phyloP scores from a whole-genome alignment of 345 rosid genomes.

The Hibiscus tridactylites region DNA sequence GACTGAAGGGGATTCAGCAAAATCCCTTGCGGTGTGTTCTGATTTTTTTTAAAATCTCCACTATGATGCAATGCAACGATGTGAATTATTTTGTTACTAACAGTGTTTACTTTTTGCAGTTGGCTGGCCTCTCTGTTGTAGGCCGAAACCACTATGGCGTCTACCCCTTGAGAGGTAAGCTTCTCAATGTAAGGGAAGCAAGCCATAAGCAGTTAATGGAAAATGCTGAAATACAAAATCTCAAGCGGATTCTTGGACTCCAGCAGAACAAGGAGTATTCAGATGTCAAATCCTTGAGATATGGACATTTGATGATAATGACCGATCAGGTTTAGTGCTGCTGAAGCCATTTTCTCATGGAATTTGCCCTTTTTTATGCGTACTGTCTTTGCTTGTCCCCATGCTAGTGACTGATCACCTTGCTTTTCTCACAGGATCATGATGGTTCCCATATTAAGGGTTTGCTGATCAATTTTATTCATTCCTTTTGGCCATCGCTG shows the following conservation, averaged over 20 bases:
- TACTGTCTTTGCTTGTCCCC: background rate
- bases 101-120: constrained; percentile 25
- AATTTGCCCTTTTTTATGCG: background rate
- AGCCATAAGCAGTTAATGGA: constrained; percentile 68
- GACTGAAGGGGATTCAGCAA: constrained; percentile 99
- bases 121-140: constrained; percentile 64
- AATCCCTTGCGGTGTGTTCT: constrained; percentile 79
- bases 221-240: constrained; percentile 71
- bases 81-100: no score
- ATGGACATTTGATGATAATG: constrained; percentile 98
- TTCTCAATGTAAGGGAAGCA: constrained; percentile 95
- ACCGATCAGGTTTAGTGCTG: constrained; percentile 69
- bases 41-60: background rate
- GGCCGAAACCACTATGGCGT: constrained; percentile 73
- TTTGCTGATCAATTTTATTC: constrained; percentile 80
- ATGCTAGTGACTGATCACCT: background rate
- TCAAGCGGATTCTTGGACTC: constrained; percentile 91
- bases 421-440: constrained; percentile 54
- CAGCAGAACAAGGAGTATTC: constrained; percentile 69
- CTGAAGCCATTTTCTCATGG: background rate
- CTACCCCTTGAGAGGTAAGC: constrained; percentile 87
- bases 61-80: background rate
- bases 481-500: constrained; percentile 94
- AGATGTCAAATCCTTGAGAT: constrained; percentile 82
- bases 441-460: constrained; percentile 99